Evolutionary conservation across 2,329 filamentous ascomycete genomes (phyloP).

Genomic region (Hortaea werneckii): DNA sequence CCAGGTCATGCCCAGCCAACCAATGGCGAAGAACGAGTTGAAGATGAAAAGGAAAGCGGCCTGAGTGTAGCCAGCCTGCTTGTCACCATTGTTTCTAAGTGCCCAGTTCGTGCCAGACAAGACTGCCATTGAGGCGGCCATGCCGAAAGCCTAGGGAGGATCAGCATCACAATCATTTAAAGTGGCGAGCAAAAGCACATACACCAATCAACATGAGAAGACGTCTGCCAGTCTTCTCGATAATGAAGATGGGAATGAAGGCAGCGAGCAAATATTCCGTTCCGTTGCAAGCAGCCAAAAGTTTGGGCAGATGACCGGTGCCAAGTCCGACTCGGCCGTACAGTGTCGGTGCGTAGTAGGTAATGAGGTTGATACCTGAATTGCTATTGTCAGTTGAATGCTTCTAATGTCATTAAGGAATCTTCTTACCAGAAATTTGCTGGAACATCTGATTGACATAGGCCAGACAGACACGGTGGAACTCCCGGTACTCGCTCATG

Average conservation of each 20-base stretch:
- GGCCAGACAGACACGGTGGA: slow-evolving; percentile 24
- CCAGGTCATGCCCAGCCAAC: slow-evolving; percentile 26
- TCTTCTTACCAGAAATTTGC: slow-evolving; percentile 17
- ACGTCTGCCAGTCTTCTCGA: slow-evolving; percentile 46
- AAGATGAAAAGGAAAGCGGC: slow-evolving; percentile 29
- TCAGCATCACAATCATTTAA: no score
- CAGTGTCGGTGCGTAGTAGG: slow-evolving; percentile 38
- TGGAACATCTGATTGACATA: slow-evolving; percentile 28
- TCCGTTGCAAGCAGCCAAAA: slow-evolving; percentile 45
- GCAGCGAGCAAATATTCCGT: slow-evolving; percentile 44
- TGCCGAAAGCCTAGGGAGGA: slow-evolving; percentile 49
- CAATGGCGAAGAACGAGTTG: slow-evolving; percentile 28
- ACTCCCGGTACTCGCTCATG: slow-evolving; percentile 24
- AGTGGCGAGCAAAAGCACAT: no score
- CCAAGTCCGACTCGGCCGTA: slow-evolving; percentile 41
- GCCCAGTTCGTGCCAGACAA: slow-evolving; percentile 18
- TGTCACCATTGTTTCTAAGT: slow-evolving; percentile 6
- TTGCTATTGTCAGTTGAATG: no score
- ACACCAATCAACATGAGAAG: slow-evolving; percentile 68
- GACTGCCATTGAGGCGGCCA: slow-evolving; percentile 20
- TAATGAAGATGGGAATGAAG: slow-evolving; percentile 39
- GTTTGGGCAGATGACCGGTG: slow-evolving; percentile 35
- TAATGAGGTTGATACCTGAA: slow-evolving; percentile 20
- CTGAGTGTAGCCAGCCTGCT: slow-evolving; percentile 1
- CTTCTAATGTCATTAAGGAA: no score